Percentiles rank a stretch among this genome's conserved stretches.
These are phyloP conservation scores for Helenozyma rhizophorensis DNA, from an alignment of 805 yeast species.

Conservation along the genomic window DNA sequence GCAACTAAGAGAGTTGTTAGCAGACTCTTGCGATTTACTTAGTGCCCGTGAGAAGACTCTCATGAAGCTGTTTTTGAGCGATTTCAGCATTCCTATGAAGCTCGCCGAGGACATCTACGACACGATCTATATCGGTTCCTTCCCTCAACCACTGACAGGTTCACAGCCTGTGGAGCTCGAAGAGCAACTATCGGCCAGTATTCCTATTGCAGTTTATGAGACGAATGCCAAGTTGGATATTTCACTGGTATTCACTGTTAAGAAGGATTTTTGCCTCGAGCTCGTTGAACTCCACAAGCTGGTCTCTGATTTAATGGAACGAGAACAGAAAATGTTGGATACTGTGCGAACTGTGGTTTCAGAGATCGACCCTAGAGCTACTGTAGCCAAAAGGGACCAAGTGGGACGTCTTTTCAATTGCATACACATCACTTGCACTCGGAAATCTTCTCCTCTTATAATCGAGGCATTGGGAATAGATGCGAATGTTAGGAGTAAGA, in stretches of 20 bases:
- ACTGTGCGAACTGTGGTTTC: slow-evolving; percentile 17
- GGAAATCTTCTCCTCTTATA: slow-evolving; percentile 22
- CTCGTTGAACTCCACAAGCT: slow-evolving; percentile 31
- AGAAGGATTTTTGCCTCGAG: slow-evolving; percentile 27
- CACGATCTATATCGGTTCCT: slow-evolving; percentile 6
- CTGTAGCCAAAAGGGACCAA: slow-evolving; percentile 24
- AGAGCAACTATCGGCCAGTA: too few species aligned
- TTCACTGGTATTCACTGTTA: slow-evolving; percentile 37
- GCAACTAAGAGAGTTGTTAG: slow-evolving; percentile 6
- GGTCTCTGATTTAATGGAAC: slow-evolving; percentile 20
- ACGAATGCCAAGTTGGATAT: too few species aligned
- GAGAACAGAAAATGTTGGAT: slow-evolving; percentile 23
- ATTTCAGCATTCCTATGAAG: slow-evolving; percentile 34
- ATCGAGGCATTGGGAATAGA: slow-evolving; percentile 12
- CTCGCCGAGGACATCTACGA: slow-evolving; percentile 40
- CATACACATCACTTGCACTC: slow-evolving; percentile 43
- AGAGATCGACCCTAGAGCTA: slow-evolving; percentile 27
- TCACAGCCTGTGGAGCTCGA: too few species aligned
- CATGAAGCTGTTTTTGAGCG: slow-evolving; percentile 19
- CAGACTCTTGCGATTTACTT: slow-evolving; percentile 18
- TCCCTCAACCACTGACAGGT: too few species aligned
- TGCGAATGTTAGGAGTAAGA: slow-evolving; percentile 31
- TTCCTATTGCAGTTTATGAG: too few species aligned
- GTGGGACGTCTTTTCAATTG: slow-evolving; percentile 36
- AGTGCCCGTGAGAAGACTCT: slow-evolving; percentile 15